Percentiles rank a stretch among this genome's conserved stretches.
Evolutionary conservation across 2,329 filamentous ascomycete genomes (phyloP).

Genomic region (Escovopsis sp.): DNA sequence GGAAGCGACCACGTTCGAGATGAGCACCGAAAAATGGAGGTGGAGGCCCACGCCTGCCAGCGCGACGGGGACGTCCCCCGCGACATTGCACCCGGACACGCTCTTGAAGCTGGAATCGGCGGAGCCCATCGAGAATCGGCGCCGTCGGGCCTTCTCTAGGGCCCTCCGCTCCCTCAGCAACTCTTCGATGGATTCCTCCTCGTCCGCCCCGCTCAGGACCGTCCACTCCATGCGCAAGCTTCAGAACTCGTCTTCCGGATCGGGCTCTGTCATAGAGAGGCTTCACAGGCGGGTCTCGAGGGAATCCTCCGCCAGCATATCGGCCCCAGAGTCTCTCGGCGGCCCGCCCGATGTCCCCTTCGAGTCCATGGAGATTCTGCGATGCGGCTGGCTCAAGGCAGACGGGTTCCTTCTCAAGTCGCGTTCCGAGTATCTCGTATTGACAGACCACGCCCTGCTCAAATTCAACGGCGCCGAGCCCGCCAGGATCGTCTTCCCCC

Average conservation of each 20-base stretch:
- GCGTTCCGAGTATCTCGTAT: conserved; percentile 35
- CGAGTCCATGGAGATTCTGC: conserved; percentile 25
- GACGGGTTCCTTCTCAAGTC: conserved; percentile 35
- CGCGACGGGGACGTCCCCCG: conserved; percentile 9
- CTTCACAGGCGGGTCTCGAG: conserved; percentile 27
- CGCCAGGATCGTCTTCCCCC: conserved; percentile 32
- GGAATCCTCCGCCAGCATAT: conserved; percentile 18
- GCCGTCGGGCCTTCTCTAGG: conserved; percentile 21
- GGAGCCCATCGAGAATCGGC: conserved; percentile 18
- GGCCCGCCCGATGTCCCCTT: conserved; percentile 19
- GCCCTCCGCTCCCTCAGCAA: conserved; percentile 25
- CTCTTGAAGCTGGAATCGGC: conserved; percentile 9
- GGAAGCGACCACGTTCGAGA: conserved; percentile 6
- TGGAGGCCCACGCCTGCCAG: conserved; percentile 19
- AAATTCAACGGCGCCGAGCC: conserved; percentile 35
- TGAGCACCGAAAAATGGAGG: conserved; percentile 22
- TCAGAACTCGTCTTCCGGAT: conserved; percentile 24
- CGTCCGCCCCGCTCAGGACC: conserved; percentile 17
- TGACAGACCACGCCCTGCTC: conserved; percentile 35
- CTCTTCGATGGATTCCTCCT: conserved; percentile 26
- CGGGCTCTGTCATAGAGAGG: conserved; percentile 26
- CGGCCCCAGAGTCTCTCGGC: conserved; percentile 16
- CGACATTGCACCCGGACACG: conserved; percentile 9
- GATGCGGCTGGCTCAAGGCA: conserved; percentile 32
- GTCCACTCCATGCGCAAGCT: conserved; percentile 19